Percentiles rank a stretch among this genome's conserved stretches.
Evolutionary conservation across 2,329 filamentous ascomycete genomes (phyloP).

Genomic region (Aspergillus luchuensis): DNA sequence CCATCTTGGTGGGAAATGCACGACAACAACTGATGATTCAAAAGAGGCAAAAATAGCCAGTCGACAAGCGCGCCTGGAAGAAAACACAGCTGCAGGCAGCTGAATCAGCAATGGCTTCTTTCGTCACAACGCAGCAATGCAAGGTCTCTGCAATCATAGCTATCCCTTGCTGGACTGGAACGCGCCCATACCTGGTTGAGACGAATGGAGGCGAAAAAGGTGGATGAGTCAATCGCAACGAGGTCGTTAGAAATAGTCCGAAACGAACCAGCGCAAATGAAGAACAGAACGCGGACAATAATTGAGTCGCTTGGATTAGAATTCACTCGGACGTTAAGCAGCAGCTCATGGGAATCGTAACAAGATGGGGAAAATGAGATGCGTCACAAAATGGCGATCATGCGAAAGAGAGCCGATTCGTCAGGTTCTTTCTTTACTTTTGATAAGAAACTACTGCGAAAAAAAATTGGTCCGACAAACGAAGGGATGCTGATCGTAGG

Average conservation of each 20-base stretch:
- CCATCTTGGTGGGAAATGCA: constrained; percentile 58
- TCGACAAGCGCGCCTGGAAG: constrained; percentile 10
- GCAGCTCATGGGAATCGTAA: constrained; percentile 21
- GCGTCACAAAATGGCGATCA: constrained; percentile 22
- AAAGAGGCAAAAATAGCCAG: constrained; percentile 13
- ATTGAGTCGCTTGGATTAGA: constrained; percentile 1
- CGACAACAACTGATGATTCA: constrained; percentile 12
- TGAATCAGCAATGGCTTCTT: constrained; percentile 19
- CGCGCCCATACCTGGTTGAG: constrained; percentile 21
- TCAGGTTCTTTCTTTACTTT: constrained; percentile 15
- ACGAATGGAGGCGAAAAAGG: background rate
- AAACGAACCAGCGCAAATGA: constrained; percentile 4
- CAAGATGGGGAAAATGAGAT: background rate
- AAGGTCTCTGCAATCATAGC: constrained; percentile 5
- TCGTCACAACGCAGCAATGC: constrained; percentile 14
- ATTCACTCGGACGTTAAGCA: constrained; percentile 8
- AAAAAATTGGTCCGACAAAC: constrained; percentile 1
- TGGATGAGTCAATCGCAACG: constrained; percentile 24
- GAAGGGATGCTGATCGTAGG: constrained; percentile 12
- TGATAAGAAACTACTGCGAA: constrained; percentile 1
- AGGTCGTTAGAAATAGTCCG: constrained; percentile 9
- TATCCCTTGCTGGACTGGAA: constrained; percentile 24
- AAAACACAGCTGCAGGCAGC: constrained; percentile 18
- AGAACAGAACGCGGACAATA: constrained; percentile 6
- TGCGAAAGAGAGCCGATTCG: constrained; percentile 20